Base-by-base conservation (phyloP, 257 asterid genomes). In the Fraxinus cuspidata region DNA sequence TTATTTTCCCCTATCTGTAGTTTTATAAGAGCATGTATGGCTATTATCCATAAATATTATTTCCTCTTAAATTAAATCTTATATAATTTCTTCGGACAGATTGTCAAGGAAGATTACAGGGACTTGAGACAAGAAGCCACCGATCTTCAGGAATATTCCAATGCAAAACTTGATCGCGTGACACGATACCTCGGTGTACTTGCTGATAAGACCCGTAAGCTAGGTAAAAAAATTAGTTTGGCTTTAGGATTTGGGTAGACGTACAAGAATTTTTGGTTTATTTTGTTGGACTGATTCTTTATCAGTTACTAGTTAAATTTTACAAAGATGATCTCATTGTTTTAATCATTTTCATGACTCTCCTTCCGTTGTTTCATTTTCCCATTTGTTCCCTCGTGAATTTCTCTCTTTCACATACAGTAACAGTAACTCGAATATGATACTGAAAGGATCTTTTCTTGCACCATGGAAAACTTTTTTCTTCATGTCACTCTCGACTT, bases 101-200 rank as follows among this genome's bases (percentile, higher is more conserved):
- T 89, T 86, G 92, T 90, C 77, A 93, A 85, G 84, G 97, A 90
- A 75, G 97, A 96, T 79, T 85, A 86, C 84, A 63, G 83, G 84
- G 94, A 93, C 85, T 85, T 96, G 91, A 89, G 91, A 81, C 98
- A 96, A 84, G 97, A 96, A 82, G 98, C 97, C 73, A 77, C 82
- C 51, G 99, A 96, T 79, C 97, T 96, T 81, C 99, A 90, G 79
- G 99, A 96, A 79, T 96, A 96, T 86, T 93, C 98, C 72, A 90
- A 90, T 75, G 98, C 97, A 32, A 96, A 96, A 82, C 92, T 96
- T 81, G 98, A 96, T 78, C 94, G 98, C 9, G 92, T 89, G 84
- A 93, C 95, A 40, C 96, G 97, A 65, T 96, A 96, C 84, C 87
- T 96, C 63, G 97, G 99, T 75, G 97, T 88, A 69, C 99, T 96